Evolutionary conservation across 2,329 filamentous ascomycete genomes (phyloP), one percentile per base, ranked within the genome.

Genomic region (Penicillium sp.): DNA sequence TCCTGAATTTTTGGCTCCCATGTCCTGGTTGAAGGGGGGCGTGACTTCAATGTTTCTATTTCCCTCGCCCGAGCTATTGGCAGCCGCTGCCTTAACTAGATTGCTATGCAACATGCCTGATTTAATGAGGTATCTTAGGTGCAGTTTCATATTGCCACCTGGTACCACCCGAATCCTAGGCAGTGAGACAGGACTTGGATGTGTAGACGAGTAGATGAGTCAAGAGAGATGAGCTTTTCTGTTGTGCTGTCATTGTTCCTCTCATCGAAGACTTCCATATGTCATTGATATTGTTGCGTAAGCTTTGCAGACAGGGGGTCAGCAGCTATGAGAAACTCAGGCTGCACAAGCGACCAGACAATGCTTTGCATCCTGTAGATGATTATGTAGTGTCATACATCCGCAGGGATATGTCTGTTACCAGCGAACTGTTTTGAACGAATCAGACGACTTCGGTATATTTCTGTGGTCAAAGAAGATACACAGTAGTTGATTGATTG

Each of bases 161-260:
- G 57, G 61, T 65, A 63, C 57, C 49, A 60, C 63, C 58, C 57
- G 61, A 63, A 41, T 44, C 25, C n/a, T 40, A 50, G 42, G 17
- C 12, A 41, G 52, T 54, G 31, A 57, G 49, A 63, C 45, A 44
- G 19, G 28, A 51, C 44, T 41, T 53, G 28, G 48, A 42, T 25
- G 5, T 30, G 17, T 51, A 38, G 50, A 58, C 33, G n/a, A 22
- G 30, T 46, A 37, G 50, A 58, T 43, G 41, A 47, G 48, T 44
- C 43, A 33, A 53, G 33, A 38, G 33, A 50, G 17, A 45, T 36
- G 33, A 35, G 30, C 36, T 6, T 22, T 25, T 36, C 26, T 11
- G 25, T 40, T 43, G 19, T 14, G 9, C 19, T 16, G 12, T 37
- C 11, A 14, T 9, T 25, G 44, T 55, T 53, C 38, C 57, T 50